phyloP scores from a whole-genome alignment of 1,139 yeast species.

The Groenewaldozyma sp. region DNA sequence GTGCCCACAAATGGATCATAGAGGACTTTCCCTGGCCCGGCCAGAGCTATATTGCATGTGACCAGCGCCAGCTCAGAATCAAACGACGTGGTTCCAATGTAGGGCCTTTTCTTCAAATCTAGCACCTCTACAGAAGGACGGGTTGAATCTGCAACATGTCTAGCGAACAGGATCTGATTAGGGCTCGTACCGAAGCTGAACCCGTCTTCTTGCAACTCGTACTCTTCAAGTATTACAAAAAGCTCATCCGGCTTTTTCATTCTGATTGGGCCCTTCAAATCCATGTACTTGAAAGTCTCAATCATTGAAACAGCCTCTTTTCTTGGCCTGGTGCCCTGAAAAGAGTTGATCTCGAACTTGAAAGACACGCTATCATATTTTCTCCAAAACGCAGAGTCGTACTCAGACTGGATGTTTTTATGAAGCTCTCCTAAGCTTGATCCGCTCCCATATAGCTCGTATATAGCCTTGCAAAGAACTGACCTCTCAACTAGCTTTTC shows the following conservation, averaged over 20 bases:
- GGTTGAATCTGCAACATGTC: constrained; percentile 57
- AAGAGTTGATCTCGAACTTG: constrained; percentile 74
- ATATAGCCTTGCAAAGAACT: constrained; percentile 63
- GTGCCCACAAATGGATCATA: constrained; percentile 98
- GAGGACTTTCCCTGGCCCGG: constrained; percentile 51
- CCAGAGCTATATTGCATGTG: constrained; percentile 80
- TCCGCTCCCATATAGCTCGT: constrained; percentile 81
- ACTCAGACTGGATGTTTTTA: constrained; percentile 36
- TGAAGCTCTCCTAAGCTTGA: constrained; percentile 48
- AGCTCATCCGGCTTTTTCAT: constrained; percentile 71
- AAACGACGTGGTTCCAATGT: constrained; percentile 93
- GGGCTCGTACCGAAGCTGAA: constrained; percentile 41
- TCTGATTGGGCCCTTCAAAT: constrained; percentile 64
- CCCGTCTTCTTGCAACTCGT: constrained; percentile 29
- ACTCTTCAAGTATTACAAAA: constrained; percentile 70
- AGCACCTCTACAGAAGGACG: constrained; percentile 62
- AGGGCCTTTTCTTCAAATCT: constrained; percentile 73
- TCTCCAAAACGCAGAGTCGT: constrained; percentile 17
- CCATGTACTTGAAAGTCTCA: constrained; percentile 63
- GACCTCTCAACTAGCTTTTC: constrained; percentile 53
- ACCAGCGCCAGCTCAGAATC: constrained; percentile 72
- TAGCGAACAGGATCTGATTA: constrained; percentile 58
- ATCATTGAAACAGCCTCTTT: constrained; percentile 52
- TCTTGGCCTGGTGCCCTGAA: constrained; percentile 54
- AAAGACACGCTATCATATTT: constrained; percentile 32